Percentiles rank a stretch among this genome's conserved stretches.
phyloP scores from a whole-genome alignment of 2,329 filamentous ascomycete species.

The Daldinia eschscholtzii region DNA sequence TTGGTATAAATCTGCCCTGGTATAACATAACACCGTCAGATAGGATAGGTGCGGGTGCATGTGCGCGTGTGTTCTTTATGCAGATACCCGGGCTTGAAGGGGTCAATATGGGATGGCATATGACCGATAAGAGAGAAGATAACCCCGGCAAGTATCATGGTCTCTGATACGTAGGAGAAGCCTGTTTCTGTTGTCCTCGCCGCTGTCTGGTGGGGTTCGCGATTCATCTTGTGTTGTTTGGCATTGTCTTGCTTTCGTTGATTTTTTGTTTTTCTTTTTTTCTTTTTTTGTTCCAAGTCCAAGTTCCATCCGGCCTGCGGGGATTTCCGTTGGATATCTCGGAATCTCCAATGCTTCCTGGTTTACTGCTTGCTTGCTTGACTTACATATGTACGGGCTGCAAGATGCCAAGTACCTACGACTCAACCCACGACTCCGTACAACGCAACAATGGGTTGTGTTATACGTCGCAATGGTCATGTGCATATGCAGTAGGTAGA shows the following conservation, averaged over 20 bases:
- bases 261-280: too few relatives aligned
- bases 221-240: background rate
- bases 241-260: background rate
- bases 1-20: constrained; percentile 2
- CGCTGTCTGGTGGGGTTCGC: background rate
- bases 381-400: constrained; percentile 29
- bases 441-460: constrained; percentile 36
- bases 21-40: constrained; percentile 10
- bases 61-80: constrained; percentile 4
- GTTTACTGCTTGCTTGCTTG: constrained; percentile 23
- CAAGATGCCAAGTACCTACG: constrained; percentile 32
- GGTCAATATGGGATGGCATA: constrained; percentile 18
- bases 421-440: constrained; percentile 21
- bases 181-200: background rate
- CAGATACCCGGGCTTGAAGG: constrained; percentile 1
- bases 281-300: background rate
- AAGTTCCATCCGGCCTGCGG: background rate
- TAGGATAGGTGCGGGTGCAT: constrained; percentile 5
- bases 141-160: constrained; percentile 5
- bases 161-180: background rate
- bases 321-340: constrained; percentile 12
- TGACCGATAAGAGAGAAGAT: constrained; percentile 11
- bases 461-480: constrained; percentile 29
- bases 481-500: constrained; percentile 35
- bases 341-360: constrained; percentile 1